Evolutionary conservation across 352 stramenopile species (phyloP).

Genomic region (Peronospora tabacina): DNA sequence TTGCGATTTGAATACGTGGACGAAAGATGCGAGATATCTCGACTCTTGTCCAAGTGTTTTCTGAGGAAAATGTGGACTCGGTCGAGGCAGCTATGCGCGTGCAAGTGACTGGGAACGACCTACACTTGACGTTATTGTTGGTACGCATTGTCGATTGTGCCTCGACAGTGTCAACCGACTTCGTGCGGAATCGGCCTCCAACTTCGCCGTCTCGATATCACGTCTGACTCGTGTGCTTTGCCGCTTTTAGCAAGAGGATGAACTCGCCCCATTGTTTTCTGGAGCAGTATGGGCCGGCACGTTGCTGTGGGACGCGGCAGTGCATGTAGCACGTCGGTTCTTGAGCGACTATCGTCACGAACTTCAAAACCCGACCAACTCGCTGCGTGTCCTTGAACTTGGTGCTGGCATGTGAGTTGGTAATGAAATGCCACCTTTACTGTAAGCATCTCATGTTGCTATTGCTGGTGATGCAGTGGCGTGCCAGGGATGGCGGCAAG

Average conservation of each 20-base stretch:
- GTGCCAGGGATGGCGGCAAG: constrained; percentile 89
- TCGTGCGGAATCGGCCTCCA: not conserved
- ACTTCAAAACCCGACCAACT: constrained; percentile 26
- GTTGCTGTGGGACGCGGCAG: constrained; percentile 82
- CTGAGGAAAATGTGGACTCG: constrained; percentile 44
- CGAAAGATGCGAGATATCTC: constrained; percentile 4
- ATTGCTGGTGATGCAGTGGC: constrained; percentile 36
- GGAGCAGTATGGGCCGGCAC: constrained; percentile 90
- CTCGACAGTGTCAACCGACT: not conserved
- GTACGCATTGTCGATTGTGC: constrained; percentile 17
- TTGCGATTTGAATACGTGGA: not conserved
- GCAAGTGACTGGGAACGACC: constrained; percentile 41
- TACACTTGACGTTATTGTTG: constrained; percentile 57
- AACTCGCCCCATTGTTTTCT: constrained; percentile 90
- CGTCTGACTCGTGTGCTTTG: constrained; percentile 12
- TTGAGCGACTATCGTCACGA: constrained; percentile 37
- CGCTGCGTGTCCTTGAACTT: constrained; percentile 67
- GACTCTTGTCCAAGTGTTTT: constrained; percentile 36
- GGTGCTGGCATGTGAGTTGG: constrained; percentile 67
- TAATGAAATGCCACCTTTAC: not conserved
- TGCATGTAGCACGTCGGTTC: constrained; percentile 54
- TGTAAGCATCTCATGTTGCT: not conserved
- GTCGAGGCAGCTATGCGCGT: constrained; percentile 55
- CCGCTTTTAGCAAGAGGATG: constrained; percentile 60
- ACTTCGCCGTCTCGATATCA: constrained; percentile 2